These are phyloP conservation scores for Raffaelea albimanens DNA, from an alignment of 2,329 filamentous ascomycete species.

Conservation along the genomic window DNA sequence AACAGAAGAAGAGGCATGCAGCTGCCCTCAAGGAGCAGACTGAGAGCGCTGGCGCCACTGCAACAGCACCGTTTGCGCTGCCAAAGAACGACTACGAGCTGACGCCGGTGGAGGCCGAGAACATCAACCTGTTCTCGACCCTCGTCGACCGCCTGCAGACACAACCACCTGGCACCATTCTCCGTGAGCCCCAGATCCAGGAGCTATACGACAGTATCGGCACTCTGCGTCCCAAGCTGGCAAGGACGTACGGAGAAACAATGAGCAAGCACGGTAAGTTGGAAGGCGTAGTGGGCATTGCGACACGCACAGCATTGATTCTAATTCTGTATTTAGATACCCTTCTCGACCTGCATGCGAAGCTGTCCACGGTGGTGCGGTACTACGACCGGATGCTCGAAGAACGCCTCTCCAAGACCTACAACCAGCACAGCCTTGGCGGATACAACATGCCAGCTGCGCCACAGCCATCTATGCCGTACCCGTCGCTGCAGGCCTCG, in stretches of 20 bases:
- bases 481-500: slow-evolving; percentile 57
- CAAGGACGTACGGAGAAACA: slow-evolving; percentile 91
- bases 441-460: slow-evolving; percentile 50
- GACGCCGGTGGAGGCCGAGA: slow-evolving; percentile 87
- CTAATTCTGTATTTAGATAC: too few species aligned
- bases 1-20: slow-evolving; percentile 88
- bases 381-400: slow-evolving; percentile 99
- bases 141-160: slow-evolving; percentile 90
- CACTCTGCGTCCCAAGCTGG: slow-evolving; percentile 83
- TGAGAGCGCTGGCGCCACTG: slow-evolving; percentile 36
- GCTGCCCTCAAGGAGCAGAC: slow-evolving; percentile 75
- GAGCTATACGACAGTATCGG: slow-evolving; percentile 97
- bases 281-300: too few species aligned
- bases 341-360: slow-evolving; percentile 85
- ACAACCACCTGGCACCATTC: slow-evolving; percentile 87
- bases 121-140: slow-evolving; percentile 92
- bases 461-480: slow-evolving; percentile 50
- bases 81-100: slow-evolving; percentile 93
- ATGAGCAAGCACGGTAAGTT: slow-evolving; percentile 95
- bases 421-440: slow-evolving; percentile 67
- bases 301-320: too few species aligned
- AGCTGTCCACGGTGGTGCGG: slow-evolving; percentile 88
- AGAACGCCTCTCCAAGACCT: slow-evolving; percentile 85
- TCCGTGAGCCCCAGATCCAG: slow-evolving; percentile 96
- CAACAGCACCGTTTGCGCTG: slow-evolving; percentile 45